Evolutionary conservation across 768 basidiomycete species (phyloP).

Genomic region (Tulasnella sp.): DNA sequence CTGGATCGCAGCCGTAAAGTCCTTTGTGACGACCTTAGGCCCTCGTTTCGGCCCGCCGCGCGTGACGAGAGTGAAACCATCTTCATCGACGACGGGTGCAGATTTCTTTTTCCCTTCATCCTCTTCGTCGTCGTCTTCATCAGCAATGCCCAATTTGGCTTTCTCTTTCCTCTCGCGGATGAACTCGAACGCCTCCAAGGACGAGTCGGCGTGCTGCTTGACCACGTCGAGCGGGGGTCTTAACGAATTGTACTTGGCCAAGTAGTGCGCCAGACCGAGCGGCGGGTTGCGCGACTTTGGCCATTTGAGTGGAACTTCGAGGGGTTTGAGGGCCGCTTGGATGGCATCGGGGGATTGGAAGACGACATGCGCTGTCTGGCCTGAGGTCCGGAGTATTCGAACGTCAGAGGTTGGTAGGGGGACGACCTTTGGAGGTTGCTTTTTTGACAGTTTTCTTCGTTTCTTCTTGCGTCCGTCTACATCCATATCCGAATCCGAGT

Average conservation of each 20-base stretch:
- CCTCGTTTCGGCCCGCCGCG: slow-evolving; percentile 84
- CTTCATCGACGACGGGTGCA: slow-evolving; percentile 84
- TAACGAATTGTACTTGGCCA: slow-evolving; percentile 45
- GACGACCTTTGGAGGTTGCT: slow-evolving; percentile 32
- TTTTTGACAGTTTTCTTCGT: slow-evolving; percentile 35
- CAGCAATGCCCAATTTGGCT: slow-evolving; percentile 22
- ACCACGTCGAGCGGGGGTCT: slow-evolving; percentile 67
- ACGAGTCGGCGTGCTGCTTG: slow-evolving; percentile 67
- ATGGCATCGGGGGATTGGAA: slow-evolving; percentile 66
- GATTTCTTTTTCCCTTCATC: slow-evolving; percentile 62
- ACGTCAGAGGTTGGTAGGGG: slow-evolving; percentile 45
- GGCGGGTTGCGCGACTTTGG: slow-evolving; percentile 40
- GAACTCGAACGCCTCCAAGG: slow-evolving; percentile 67
- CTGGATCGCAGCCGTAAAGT: slow-evolving; percentile 30
- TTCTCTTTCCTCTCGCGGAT: slow-evolving; percentile 32
- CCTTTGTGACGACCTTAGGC: slow-evolving; percentile 49
- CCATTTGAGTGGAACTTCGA: slow-evolving; percentile 42
- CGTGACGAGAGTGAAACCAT: slow-evolving; percentile 92
- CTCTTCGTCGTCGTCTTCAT: slow-evolving; percentile 30
- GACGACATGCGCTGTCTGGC: slow-evolving; percentile 56
- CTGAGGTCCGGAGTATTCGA: slow-evolving; percentile 50
- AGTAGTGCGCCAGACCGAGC: slow-evolving; percentile 62
- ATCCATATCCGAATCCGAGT: slow-evolving; percentile 21
- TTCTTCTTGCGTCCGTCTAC: slow-evolving; percentile 32
- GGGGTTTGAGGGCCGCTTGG: slow-evolving; percentile 41